These are phyloP conservation scores for Phoenix dactylifera DNA, from an alignment of 176 grass and related monocot species.

Conservation along the genomic window DNA sequence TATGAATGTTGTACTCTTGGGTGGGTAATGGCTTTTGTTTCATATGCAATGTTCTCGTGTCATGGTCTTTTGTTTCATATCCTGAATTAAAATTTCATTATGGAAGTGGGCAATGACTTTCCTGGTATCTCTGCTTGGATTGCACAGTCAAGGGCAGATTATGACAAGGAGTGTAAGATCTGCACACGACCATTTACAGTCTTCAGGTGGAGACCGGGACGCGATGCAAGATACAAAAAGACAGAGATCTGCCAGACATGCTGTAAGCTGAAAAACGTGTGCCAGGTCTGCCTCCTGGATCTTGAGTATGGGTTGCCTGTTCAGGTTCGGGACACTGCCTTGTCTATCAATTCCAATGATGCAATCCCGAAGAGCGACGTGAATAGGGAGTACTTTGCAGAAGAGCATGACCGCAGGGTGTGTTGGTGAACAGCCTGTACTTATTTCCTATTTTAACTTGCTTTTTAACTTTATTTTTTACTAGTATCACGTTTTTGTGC, in stretches of 20 bases:
- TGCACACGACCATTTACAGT: slow-evolving; percentile 85
- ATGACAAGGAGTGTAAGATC: slow-evolving; percentile 98
- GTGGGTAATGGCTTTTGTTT: too few relatives aligned
- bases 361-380: slow-evolving; percentile 95
- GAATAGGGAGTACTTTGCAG: slow-evolving; percentile 88
- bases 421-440: background rate
- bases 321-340: slow-evolving; percentile 85
- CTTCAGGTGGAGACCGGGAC: slow-evolving; percentile 88
- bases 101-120: too few relatives aligned
- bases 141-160: slow-evolving; percentile 62
- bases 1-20: too few relatives aligned
- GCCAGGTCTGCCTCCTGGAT: slow-evolving; percentile 90
- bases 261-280: slow-evolving; percentile 96
- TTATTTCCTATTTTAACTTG: background rate
- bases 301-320: slow-evolving; percentile 92
- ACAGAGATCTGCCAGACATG: slow-evolving; percentile 98
- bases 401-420: slow-evolving; percentile 97
- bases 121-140: slow-evolving; percentile 13
- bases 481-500: too few relatives aligned
- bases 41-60: too few relatives aligned
- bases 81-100: too few relatives aligned
- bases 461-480: too few relatives aligned
- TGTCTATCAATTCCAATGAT: slow-evolving; percentile 75
- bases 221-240: slow-evolving; percentile 97
- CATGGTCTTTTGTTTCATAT: too few relatives aligned